phyloP scores from a whole-genome alignment of 2,329 filamentous ascomycete species.

The Penicillium janthinellum region DNA sequence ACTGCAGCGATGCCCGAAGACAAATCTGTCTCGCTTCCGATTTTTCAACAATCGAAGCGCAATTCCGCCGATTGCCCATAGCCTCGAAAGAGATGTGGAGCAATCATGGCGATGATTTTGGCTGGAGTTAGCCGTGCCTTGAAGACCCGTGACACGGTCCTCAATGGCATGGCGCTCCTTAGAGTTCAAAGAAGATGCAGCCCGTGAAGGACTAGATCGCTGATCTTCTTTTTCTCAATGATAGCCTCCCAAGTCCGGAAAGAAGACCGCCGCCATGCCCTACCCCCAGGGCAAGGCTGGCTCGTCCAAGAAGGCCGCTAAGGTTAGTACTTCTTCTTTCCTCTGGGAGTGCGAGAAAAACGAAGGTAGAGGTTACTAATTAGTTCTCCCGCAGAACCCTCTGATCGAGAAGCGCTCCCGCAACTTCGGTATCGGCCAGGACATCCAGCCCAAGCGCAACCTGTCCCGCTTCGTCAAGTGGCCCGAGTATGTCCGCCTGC shows the following conservation, averaged over 20 bases:
- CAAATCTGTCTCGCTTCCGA: constrained; percentile 32
- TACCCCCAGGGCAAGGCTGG: constrained; percentile 93
- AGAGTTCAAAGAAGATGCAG: constrained; percentile 87
- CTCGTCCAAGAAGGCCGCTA: constrained; percentile 85
- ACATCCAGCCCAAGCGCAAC: constrained; percentile 96
- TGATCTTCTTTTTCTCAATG: constrained; percentile 99
- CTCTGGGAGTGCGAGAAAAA: constrained; percentile 11
- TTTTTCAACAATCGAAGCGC: constrained; percentile 31
- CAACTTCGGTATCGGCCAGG: constrained; percentile 99
- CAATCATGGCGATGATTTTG: constrained; percentile 47
- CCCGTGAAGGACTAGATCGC: constrained; percentile 74
- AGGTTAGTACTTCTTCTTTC: constrained; percentile 66
- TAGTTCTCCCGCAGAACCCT: constrained; percentile 71
- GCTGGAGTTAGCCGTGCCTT: constrained; percentile 58
- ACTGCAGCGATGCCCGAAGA: constrained; percentile 28
- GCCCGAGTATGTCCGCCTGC: constrained; percentile 98
- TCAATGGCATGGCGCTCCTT: constrained; percentile 64
- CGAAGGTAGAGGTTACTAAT: constrained; percentile 19
- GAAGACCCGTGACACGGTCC: constrained; percentile 55
- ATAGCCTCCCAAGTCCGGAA: constrained; percentile 97
- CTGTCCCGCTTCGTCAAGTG: constrained; percentile 98
- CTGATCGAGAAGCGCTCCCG: constrained; percentile 97
- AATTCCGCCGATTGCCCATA: constrained; percentile 42
- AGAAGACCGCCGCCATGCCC: constrained; percentile 96
- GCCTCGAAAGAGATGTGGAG: constrained; percentile 35